Conservation (phyloP, 148 eudicot species). For the Rhododendron vialii region DNA sequence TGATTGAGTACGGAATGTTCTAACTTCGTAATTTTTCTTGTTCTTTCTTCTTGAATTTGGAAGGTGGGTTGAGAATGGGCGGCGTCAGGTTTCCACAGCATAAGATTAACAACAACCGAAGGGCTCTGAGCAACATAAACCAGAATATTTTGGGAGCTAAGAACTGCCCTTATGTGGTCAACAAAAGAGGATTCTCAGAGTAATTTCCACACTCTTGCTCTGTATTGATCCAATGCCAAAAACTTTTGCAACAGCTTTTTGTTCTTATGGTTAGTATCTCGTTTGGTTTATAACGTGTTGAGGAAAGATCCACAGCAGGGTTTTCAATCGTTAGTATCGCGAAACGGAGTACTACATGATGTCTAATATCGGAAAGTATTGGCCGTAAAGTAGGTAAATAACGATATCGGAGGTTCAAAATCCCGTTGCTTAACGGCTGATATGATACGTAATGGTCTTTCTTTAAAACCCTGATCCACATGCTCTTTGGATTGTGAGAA, state of each 20-base stretch:
- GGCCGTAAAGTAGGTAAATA: background rate
- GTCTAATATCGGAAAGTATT: background rate
- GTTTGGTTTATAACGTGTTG: background rate
- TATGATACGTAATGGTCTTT: no score
- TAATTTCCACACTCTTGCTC: background rate
- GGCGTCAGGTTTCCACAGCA: background rate
- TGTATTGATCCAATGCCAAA: background rate
- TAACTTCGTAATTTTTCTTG: background rate
- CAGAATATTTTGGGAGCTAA: background rate
- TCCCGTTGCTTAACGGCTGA: background rate
- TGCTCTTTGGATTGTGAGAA: background rate
- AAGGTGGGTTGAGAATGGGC: background rate
- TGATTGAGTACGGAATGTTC: background rate
- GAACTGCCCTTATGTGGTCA: background rate
- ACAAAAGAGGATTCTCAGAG: constrained; percentile 8
- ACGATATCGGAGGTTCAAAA: background rate
- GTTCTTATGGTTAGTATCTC: background rate
- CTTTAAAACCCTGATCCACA: background rate
- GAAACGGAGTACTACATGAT: no score
- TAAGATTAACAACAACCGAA: background rate
- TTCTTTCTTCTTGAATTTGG: background rate
- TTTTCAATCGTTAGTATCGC: no score
- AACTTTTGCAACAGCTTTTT: background rate
- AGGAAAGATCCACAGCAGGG: background rate
- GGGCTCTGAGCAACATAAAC: constrained; percentile 1